Base-by-base conservation (phyloP, 108 stramenopile genomes). In the Parietichytrium sp. region DNA sequence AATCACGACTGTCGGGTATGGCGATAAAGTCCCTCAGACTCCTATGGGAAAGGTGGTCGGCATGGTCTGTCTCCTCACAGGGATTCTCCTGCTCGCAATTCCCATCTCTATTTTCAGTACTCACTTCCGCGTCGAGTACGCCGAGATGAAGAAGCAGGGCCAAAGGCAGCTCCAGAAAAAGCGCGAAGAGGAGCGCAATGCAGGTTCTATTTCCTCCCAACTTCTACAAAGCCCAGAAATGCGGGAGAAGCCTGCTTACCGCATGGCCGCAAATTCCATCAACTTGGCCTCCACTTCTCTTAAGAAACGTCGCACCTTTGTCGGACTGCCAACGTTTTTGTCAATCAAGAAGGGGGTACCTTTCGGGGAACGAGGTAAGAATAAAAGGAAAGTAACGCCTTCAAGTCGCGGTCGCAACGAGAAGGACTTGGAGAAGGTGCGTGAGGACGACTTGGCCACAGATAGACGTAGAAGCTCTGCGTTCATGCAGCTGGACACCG, bases 1-100 rank as follows among this genome's bases (percentile, higher is more conserved):
- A 4, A 77, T 81, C 49, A 84, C 83, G 13, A 84, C 83, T 2
- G 80, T 80, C 8, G 83, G 83, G 13, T 84, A 81, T 36, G 83
- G 83, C 29, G 83, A 84, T 45, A 38, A 54, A 0, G 4, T 16
- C 30, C 79, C 80, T 6, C n/a, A 55, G 50, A 29, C 80, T 2
- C 18, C 54, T 15, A 15, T 48, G 53, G 79, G 84, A 13, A 1
- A 45, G 3, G 48, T 80, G 51, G 8, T 84, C 38, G 80, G 79
- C 48, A 42, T 81, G 29, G 30, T 81, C 25, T 29, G 31, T 25
- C 80, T 80, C 18, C 29, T 55, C 29, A 23, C 20, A 29, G 83
- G 83, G 7, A 51, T 84, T 4, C 30, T 84, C 3, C 47, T 61
- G 15, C 47, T 84, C 18, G 83, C 83, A 8, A 20, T 84, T 12